These are phyloP conservation scores for Myriosclerotinia scirpicola DNA, from an alignment of 2,329 filamentous ascomycete genomes.

Conservation along the genomic window DNA sequence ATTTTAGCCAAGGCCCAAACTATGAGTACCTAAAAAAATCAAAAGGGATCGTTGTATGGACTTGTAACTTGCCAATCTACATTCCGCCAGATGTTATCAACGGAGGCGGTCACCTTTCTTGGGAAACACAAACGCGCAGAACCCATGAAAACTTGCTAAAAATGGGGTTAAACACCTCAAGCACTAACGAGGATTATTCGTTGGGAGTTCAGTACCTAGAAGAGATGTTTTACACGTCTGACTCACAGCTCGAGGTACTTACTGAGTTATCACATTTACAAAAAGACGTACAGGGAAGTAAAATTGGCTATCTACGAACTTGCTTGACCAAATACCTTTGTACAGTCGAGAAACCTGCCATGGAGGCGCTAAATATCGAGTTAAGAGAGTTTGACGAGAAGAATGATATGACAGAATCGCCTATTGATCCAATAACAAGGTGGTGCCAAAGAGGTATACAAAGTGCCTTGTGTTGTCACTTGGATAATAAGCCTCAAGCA, in stretches of 20 bases:
- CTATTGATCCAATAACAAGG: background rate
- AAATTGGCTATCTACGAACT: background rate
- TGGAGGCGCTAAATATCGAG: background rate
- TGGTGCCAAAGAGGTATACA: background rate
- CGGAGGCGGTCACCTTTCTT: background rate
- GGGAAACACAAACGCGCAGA: background rate
- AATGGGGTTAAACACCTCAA: background rate
- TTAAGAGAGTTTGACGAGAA: background rate
- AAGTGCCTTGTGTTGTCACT: background rate
- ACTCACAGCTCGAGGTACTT: background rate
- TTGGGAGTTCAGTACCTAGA: background rate
- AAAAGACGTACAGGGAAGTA: background rate
- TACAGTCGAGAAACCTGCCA: background rate
- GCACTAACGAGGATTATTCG: background rate
- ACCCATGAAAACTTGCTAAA: background rate
- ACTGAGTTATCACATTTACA: background rate
- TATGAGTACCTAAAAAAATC: background rate
- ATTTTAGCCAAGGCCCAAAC: background rate
- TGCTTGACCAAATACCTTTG: background rate
- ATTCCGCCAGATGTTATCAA: background rate
- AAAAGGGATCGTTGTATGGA: background rate
- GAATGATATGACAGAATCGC: fast-evolving
- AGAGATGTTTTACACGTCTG: background rate
- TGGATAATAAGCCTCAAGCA: fast-evolving
- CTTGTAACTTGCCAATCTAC: background rate